Conservation (phyloP, 2,329 filamentous ascomycete species). For the Paecilomyces sp. region DNA sequence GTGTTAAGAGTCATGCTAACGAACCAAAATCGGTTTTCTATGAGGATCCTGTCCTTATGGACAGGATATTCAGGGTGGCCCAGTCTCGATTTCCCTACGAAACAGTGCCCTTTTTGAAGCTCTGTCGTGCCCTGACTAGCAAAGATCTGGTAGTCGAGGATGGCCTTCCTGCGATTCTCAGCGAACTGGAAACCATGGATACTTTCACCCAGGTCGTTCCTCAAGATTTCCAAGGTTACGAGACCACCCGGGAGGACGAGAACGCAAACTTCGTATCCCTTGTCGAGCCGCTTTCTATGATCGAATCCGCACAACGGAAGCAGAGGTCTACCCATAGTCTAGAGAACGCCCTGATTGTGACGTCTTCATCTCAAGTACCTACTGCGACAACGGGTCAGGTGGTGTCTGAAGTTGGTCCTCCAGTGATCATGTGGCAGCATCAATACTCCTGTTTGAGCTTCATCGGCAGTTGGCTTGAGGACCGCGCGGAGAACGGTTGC, state of each 20-base stretch:
- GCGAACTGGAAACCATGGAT: slow-evolving; percentile 61
- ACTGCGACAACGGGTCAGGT: slow-evolving; percentile 47
- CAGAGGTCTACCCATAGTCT: slow-evolving; percentile 13
- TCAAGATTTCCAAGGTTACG: slow-evolving; percentile 63
- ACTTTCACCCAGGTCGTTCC: slow-evolving; percentile 75
- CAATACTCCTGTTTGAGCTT: slow-evolving; percentile 73
- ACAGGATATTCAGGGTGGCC: slow-evolving; percentile 58
- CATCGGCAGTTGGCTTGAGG: slow-evolving; percentile 60
- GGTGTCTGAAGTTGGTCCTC: slow-evolving; percentile 67
- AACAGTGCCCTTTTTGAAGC: slow-evolving; percentile 66
- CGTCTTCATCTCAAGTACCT: slow-evolving; percentile 29
- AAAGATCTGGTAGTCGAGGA: slow-evolving; percentile 38
- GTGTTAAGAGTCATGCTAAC: slow-evolving; percentile 12
- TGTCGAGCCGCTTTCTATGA: slow-evolving; percentile 46
- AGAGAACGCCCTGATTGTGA: slow-evolving; percentile 28
- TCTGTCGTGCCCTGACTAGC: slow-evolving; percentile 59
- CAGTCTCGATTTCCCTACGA: slow-evolving; percentile 79
- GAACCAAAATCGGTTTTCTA: slow-evolving; percentile 48
- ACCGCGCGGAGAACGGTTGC: slow-evolving; percentile 41
- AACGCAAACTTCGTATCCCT: slow-evolving; percentile 74
- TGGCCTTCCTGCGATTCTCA: slow-evolving; percentile 49
- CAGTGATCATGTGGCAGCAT: slow-evolving; percentile 67
- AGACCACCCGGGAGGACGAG: slow-evolving; percentile 75
- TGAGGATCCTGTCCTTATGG: slow-evolving; percentile 51
- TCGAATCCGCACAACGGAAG: slow-evolving; percentile 22